Conservation (phyloP, 768 basidiomycete genomes). For the Collybia mongolica region DNA sequence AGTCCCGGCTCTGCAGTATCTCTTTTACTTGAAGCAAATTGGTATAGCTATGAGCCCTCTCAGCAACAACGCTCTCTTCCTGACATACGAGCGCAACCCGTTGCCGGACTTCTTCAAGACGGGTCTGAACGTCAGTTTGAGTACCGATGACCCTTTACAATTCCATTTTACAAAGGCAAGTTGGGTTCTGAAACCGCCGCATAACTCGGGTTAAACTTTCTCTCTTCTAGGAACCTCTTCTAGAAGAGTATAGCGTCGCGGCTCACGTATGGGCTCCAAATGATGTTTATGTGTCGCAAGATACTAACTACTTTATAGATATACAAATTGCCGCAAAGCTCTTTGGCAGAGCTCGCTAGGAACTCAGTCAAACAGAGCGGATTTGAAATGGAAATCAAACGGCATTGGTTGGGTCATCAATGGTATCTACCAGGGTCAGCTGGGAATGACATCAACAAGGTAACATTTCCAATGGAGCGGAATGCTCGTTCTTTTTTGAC, state of each 20-base stretch:
- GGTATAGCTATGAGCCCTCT: conserved; percentile 98
- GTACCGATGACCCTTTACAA: conserved; percentile 94
- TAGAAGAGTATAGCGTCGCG: conserved; percentile 98
- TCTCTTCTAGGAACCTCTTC: conserved; percentile 71
- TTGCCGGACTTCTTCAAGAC: conserved; percentile 96
- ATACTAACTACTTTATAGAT: conserved; percentile 49
- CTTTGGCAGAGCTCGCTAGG: conserved; percentile 94
- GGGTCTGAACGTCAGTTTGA: conserved; percentile 93
- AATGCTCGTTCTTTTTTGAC: background rate
- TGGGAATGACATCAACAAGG: conserved; percentile 97
- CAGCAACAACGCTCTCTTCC: conserved; percentile 96
- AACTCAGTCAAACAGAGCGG: conserved; percentile 97
- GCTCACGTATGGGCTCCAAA: conserved; percentile 68
- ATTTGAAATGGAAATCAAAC: conserved; percentile 98
- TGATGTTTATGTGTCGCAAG: background rate
- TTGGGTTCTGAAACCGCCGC: background rate
- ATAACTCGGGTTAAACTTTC: background rate
- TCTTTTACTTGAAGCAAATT: conserved; percentile 98
- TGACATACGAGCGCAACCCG: conserved; percentile 96
- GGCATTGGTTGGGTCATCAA: conserved; percentile 89
- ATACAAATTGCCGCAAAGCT: conserved; percentile 93
- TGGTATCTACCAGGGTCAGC: conserved; percentile 94
- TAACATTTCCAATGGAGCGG: conserved; percentile 20
- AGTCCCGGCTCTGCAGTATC: conserved; percentile 94
- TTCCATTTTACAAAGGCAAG: conserved; percentile 97